Conservation (phyloP, 2,329 filamentous ascomycete genomes). For the Capronia epimyces region DNA sequence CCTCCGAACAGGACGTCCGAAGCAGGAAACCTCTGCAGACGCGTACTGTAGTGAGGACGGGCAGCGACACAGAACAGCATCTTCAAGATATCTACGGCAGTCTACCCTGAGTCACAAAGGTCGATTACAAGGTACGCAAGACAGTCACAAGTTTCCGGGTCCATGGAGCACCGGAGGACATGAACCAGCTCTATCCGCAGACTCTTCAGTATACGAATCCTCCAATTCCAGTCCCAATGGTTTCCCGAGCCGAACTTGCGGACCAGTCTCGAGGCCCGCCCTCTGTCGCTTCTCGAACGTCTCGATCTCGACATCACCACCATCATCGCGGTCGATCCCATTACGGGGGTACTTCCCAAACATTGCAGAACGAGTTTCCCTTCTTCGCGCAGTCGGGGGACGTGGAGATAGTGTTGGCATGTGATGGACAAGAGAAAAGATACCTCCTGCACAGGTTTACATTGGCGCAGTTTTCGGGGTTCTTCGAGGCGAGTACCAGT, state of each 20-base stretch:
- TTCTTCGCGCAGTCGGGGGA: constrained; percentile 86
- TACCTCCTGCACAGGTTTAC: constrained; percentile 87
- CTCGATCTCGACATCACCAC: constrained; percentile 54
- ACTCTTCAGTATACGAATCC: not conserved
- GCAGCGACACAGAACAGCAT: not conserved
- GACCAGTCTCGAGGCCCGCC: constrained; percentile 53
- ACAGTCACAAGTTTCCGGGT: not conserved
- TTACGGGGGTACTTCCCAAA: constrained; percentile 67
- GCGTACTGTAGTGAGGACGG: constrained; percentile 4
- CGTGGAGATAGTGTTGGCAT: constrained; percentile 77
- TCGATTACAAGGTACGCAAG: not conserved
- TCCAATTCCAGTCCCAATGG: constrained; percentile 30
- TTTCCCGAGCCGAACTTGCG: constrained; percentile 43
- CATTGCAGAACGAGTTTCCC: constrained; percentile 84
- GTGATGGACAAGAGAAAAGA: constrained; percentile 66
- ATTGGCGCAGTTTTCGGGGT: constrained; percentile 81
- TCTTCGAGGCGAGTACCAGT: constrained; percentile 82
- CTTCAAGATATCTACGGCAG: not conserved
- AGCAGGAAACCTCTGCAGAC: constrained; percentile 2
- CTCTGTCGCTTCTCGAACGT: constrained; percentile 61
- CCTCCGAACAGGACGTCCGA: constrained; percentile 3
- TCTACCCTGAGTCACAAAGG: not conserved
- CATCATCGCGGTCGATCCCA: constrained; percentile 66
- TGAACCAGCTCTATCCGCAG: not conserved
- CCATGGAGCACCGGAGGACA: not conserved